These are phyloP conservation scores for Yamadazyma triangularis DNA, from an alignment of 1,139 yeast species.

Conservation along the genomic window DNA sequence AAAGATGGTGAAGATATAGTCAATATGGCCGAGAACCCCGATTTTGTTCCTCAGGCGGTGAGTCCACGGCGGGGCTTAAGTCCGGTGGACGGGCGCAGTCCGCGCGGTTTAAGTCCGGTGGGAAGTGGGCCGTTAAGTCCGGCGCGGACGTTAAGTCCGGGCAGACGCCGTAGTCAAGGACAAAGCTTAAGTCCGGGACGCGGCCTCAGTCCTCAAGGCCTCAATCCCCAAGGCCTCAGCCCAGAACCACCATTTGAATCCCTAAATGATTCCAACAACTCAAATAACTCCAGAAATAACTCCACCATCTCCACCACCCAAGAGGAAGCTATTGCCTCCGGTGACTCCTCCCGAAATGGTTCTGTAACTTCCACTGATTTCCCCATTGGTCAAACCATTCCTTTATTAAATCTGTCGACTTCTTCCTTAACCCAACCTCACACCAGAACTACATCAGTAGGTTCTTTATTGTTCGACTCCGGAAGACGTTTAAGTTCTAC, in stretches of 20 bases:
- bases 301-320: too few species aligned
- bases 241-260: too few species aligned
- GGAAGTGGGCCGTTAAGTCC: too few species aligned
- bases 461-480: slow-evolving; percentile 25
- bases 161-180: too few species aligned
- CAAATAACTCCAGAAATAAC: too few species aligned
- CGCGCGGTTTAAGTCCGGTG: slow-evolving; percentile 9
- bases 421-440: slow-evolving; percentile 18
- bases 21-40: slow-evolving; percentile 12
- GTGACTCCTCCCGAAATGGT: slow-evolving; percentile 16
- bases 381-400: slow-evolving; percentile 37
- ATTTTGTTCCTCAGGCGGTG: slow-evolving; percentile 11
- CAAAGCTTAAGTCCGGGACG: too few species aligned
- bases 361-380: slow-evolving; percentile 23
- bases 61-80: slow-evolving; percentile 10
- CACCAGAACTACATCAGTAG: slow-evolving; percentile 20
- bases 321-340: too few species aligned
- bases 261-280: too few species aligned
- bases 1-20: slow-evolving; percentile 15
- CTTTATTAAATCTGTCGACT: slow-evolving; percentile 30
- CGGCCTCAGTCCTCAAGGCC: too few species aligned
- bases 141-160: too few species aligned
- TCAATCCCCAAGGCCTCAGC: too few species aligned
- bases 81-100: slow-evolving; percentile 6
- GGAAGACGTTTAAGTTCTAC: slow-evolving; percentile 17